Evolutionary conservation across 345 rosid genomes (phyloP), one percentile per base, ranked within the genome.

Genomic region (Bretschneidera sinensis): DNA sequence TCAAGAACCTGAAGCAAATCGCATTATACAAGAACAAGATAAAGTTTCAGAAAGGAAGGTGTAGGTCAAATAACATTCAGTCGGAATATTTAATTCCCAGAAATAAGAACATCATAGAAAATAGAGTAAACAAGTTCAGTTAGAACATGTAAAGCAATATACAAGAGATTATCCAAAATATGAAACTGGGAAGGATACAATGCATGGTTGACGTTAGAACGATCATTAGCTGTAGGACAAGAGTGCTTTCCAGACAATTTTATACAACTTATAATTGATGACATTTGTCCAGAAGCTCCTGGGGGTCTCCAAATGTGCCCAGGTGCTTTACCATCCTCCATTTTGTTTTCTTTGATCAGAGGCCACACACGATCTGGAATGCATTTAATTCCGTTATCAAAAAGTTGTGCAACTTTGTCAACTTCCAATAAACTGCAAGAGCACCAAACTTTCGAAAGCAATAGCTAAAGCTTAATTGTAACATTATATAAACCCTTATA

Each of bases 351-450:
- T 57, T 57, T 68, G 31, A 13, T 21, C 53, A 11, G 58, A 70
- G 88, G 82, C 84, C 89, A 78, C 54, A 85, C 77, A 57, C 33
- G 70, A 68, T 71, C 61, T 47, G 97, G 83, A 68, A 54, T 48
- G 61, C 74, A 72, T 62, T 73, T 72, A 34, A 68, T 43, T 66
- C 76, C 81, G 67, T 52, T 50, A 71, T 65, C 62, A 76, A 55
- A 70, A 66, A 55, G 75, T 60, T 72, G 63, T 63, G 70, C 83
- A 67, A 60, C 70, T 71, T 82, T 76, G 64, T 82, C 83, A 75
- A 78, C 83, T 70, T 77, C 84, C 66, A 78, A 76, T 55, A 87
- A 64, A 74, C 97, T 92, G 89, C 83, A 55, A 82, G 66, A 78
- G 73, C 67, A 79, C 55, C 63, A 58, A 82, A 79, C 67, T 69